Evolutionary conservation across 2,329 filamentous ascomycete species (phyloP).

Genomic region (Triangularia verruculosa): DNA sequence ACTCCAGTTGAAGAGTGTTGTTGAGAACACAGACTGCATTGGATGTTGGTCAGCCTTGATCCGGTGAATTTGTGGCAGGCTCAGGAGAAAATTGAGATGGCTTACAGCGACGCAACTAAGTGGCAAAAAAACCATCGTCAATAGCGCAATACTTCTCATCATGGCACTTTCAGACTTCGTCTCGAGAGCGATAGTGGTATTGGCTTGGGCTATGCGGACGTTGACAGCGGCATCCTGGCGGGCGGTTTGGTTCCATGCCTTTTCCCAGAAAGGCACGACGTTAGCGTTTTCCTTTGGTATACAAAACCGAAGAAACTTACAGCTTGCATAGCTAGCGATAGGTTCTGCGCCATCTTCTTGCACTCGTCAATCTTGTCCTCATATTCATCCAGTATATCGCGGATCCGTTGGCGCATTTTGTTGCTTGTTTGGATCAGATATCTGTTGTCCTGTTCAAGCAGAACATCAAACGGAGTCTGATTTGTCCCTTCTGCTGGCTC

Average conservation of each 20-base stretch:
- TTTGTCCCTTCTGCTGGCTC: not conserved
- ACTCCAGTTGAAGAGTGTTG: slow-evolving; percentile 11
- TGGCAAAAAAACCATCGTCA: slow-evolving; percentile 14
- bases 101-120: slow-evolving; percentile 15
- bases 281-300: not conserved
- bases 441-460: not conserved
- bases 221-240: slow-evolving; percentile 13
- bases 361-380: slow-evolving; percentile 20
- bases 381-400: slow-evolving; percentile 10
- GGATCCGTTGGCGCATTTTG: slow-evolving; percentile 2
- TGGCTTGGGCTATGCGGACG: slow-evolving; percentile 10
- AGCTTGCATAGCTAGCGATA: slow-evolving; percentile 15
- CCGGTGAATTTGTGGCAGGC: too few species aligned
- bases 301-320: not conserved
- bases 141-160: slow-evolving; percentile 16
- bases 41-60: not conserved
- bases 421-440: not conserved
- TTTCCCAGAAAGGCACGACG: not conserved
- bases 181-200: slow-evolving; percentile 14
- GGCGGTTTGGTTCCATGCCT: slow-evolving; percentile 15
- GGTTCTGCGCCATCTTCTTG: slow-evolving; percentile 13
- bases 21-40: slow-evolving; percentile 16
- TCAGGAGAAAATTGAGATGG: too few species aligned
- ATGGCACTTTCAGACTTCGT: slow-evolving; percentile 11
- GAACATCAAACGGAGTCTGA: not conserved